Evolutionary conservation across 2,329 filamentous ascomycete genomes (phyloP), one percentile per base, ranked within the genome.

Genomic region (Fusarium pseudoanthophilum): DNA sequence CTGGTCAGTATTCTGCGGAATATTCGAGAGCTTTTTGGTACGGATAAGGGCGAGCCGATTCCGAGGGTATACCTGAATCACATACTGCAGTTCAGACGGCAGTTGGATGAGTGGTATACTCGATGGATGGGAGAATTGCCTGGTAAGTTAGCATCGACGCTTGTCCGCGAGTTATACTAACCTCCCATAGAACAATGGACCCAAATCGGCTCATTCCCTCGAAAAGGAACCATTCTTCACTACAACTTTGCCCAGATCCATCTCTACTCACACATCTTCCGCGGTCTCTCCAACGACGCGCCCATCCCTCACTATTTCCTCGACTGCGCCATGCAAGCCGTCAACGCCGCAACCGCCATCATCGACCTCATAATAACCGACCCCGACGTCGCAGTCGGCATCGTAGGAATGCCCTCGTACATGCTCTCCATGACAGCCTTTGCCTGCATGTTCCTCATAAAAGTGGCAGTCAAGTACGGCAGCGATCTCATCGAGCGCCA

Each of bases 1-100:
- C 75, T 91, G 40, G 84, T 91, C 39, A 86, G 87, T 49, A 90
- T 91, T 46, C 81, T 91, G 69, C 86, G 86, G 79, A 84, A 87
- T 80, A 80, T 90, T 78, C 81, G 87, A 74, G 82, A 90, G 30
- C 75, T 88, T 3, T 91, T 91, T 74, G 89, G 89, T 0, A 86
- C 86, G 2, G 88, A 91, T 62, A 86, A 83, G 7, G 86, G 88
- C 13, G 85, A 88, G 43, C 82, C 86, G 0, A 80, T 90, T 13
- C 86, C 86, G 0, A 83, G 86, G 49, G 84, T 85, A 6, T 88
- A 89, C 61, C 83, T 87, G 43, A 83, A 85, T n/a, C 88, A 90
- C 59, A 81, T 82, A 26, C 70, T 74, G 14, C 80, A 79, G 68
- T 81, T 79, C 45, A 72, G 78, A 21, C 73, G 79, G 20, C 81